These are phyloP conservation scores for Aspergillus brunneoviolaceus DNA, from an alignment of 2,329 filamentous ascomycete genomes.

Conservation along the genomic window DNA sequence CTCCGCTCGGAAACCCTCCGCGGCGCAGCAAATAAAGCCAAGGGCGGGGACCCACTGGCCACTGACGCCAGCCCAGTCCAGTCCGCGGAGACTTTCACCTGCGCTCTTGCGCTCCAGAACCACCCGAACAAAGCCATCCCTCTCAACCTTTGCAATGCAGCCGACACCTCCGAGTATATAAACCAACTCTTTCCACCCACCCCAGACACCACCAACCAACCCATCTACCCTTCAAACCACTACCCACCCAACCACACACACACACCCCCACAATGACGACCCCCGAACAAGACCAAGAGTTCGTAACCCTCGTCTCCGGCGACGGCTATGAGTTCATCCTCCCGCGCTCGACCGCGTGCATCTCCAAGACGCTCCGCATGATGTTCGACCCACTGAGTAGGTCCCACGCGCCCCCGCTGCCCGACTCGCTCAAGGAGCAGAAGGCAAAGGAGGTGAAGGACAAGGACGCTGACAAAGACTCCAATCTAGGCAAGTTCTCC, in stretches of 20 bases:
- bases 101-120: constrained; percentile 3
- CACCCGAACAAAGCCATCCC: too few species aligned
- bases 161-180: too few species aligned
- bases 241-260: neutral
- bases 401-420: neutral
- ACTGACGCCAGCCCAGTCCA: neutral
- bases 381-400: constrained; percentile 65
- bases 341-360: constrained; percentile 58
- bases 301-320: constrained; percentile 63
- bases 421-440: neutral
- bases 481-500: constrained; percentile 55
- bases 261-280: constrained; percentile 11
- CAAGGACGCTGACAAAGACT: too few species aligned
- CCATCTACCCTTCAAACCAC: too few species aligned
- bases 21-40: neutral
- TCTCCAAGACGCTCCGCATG: constrained; percentile 61
- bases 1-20: neutral
- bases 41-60: neutral
- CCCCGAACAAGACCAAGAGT: constrained; percentile 44
- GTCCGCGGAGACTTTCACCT: neutral
- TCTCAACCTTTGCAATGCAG: too few species aligned
- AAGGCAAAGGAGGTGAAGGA: too few species aligned
- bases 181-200: too few species aligned
- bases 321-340: constrained; percentile 67
- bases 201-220: neutral